phyloP scores from a whole-genome alignment of 208 protist genomes.

The Crithidia fasciculata region DNA sequence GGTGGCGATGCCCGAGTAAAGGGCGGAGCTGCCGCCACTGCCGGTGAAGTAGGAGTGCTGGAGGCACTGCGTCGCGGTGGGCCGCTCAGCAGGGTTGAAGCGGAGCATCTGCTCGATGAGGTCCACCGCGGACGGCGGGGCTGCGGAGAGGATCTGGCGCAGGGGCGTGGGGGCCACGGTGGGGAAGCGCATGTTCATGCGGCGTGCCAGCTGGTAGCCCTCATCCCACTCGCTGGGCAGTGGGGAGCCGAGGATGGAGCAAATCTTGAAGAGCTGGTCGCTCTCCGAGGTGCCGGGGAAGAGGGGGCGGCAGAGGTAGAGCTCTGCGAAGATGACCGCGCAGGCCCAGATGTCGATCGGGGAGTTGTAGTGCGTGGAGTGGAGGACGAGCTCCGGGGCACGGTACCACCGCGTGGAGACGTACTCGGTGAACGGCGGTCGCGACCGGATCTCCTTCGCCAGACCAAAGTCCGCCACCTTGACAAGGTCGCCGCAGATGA shows the following conservation, averaged over 20 bases:
- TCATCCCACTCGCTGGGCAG: constrained; percentile 91
- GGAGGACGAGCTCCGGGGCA: constrained; percentile 97
- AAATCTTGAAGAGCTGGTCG: constrained; percentile 98
- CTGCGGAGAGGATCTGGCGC: constrained; percentile 87
- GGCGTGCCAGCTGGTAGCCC: constrained; percentile 87
- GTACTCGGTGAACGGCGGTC: constrained; percentile 98
- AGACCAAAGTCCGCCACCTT: constrained; percentile 98
- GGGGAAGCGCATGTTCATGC: constrained; percentile 96
- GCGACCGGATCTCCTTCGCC: constrained; percentile 95
- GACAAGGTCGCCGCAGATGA: constrained; percentile 87
- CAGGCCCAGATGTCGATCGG: constrained; percentile 98
- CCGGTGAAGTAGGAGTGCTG: constrained; percentile 96
- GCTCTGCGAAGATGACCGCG: constrained; percentile 96
- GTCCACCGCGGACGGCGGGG: constrained; percentile 93
- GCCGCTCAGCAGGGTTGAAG: constrained; percentile 96
- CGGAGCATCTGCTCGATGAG: constrained; percentile 95
- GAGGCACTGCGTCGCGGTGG: constrained; percentile 93
- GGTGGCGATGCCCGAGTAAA: constrained; percentile 84
- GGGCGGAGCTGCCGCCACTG: constrained; percentile 58
- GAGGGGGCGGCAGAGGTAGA: constrained; percentile 93
- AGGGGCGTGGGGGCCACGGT: constrained; percentile 89
- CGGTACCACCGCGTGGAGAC: constrained; percentile 98
- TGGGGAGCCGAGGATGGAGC: constrained; percentile 92
- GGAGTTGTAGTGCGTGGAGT: constrained; percentile 97
- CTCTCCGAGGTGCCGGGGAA: constrained; percentile 96